phyloP scores from a whole-genome alignment of 805 yeast genomes.

The Candida verbasci region DNA sequence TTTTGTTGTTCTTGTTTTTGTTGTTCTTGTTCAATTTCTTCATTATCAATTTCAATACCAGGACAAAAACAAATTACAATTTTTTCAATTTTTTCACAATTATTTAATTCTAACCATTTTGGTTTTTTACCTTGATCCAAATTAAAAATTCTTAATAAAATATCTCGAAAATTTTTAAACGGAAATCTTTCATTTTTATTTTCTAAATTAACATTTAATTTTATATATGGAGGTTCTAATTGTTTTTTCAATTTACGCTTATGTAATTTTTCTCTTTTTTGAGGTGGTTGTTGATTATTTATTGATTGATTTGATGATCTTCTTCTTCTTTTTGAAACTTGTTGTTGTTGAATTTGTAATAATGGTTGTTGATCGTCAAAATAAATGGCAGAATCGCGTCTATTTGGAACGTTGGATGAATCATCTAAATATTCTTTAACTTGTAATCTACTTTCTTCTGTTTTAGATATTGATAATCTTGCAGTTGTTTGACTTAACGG shows the following conservation, averaged over 20 bases:
- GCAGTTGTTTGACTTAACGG: slow-evolving; percentile 22
- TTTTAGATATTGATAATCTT: slow-evolving; percentile 22
- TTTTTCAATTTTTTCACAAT: slow-evolving; percentile 45
- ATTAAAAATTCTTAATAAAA: slow-evolving; percentile 14
- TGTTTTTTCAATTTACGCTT: slow-evolving; percentile 31
- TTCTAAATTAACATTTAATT: slow-evolving; percentile 8
- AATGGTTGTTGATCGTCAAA: slow-evolving; percentile 6
- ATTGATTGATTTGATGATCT: slow-evolving; percentile 33
- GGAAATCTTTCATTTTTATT: slow-evolving; percentile 11
- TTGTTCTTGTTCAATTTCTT: too few species aligned
- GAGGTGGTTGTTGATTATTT: slow-evolving; percentile 9
- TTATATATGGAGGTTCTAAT: slow-evolving; percentile 17
- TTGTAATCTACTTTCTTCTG: slow-evolving; percentile 16
- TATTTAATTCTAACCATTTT: slow-evolving; percentile 45
- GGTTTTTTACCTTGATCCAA: slow-evolving; percentile 16
- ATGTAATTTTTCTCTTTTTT: slow-evolving; percentile 19
- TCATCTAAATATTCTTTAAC: slow-evolving; percentile 13
- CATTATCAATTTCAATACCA: slow-evolving; percentile 47
- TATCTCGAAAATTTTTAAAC: slow-evolving; percentile 15
- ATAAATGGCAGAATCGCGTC: slow-evolving; percentile 22
- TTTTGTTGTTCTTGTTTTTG: too few species aligned
- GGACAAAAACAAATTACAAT: slow-evolving; percentile 60
- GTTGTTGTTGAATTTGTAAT: neutral
- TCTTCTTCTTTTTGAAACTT: slow-evolving; percentile 25
- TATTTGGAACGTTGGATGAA: neutral